Evolutionary conservation across 2,329 filamentous ascomycete species (phyloP).

Genomic region (Ophiostoma sp.): DNA sequence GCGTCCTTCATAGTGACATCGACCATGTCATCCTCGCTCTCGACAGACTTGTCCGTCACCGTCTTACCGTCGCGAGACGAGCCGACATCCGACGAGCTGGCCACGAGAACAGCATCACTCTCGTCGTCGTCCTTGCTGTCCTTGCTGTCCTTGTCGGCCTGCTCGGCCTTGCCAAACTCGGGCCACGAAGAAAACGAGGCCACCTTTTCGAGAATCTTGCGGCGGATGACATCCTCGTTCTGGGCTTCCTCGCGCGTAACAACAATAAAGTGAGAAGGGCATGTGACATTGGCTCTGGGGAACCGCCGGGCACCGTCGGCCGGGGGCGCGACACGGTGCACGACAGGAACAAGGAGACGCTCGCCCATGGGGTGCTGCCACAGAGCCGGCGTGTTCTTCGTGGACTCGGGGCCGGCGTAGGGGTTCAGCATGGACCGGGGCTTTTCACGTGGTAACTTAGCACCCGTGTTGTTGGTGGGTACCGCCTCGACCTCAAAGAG

Average conservation of each 20-base stretch:
- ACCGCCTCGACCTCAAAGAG: slow-evolving; percentile 70
- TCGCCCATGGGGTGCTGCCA: slow-evolving; percentile 61
- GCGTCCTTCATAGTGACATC: slow-evolving; percentile 79
- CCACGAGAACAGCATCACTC: slow-evolving; percentile 42
- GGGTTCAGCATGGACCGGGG: slow-evolving; percentile 48
- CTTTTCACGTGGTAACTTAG: slow-evolving; percentile 43
- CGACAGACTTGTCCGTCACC: slow-evolving; percentile 65
- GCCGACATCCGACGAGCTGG: slow-evolving; percentile 58
- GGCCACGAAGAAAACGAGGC: slow-evolving; percentile 69
- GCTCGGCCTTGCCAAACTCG: slow-evolving; percentile 53
- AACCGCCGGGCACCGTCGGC: slow-evolving; percentile 24
- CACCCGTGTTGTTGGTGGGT: slow-evolving; percentile 71
- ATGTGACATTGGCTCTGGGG: slow-evolving; percentile 27
- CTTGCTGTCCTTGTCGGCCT: not conserved
- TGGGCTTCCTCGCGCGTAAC: slow-evolving; percentile 66
- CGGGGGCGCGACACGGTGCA: slow-evolving; percentile 50
- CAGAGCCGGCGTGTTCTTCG: slow-evolving; percentile 40
- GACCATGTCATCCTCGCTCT: slow-evolving; percentile 85
- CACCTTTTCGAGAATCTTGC: slow-evolving; percentile 72
- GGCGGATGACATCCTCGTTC: slow-evolving; percentile 64
- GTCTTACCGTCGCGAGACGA: slow-evolving; percentile 66
- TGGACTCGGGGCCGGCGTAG: slow-evolving; percentile 43
- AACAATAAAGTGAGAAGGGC: slow-evolving; percentile 65
- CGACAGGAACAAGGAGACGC: slow-evolving; percentile 63
- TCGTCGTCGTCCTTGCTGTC: slow-evolving; percentile 6